phyloP scores from a whole-genome alignment of 495 filamentous ascomycete genomes.

The Cercophora samala region DNA sequence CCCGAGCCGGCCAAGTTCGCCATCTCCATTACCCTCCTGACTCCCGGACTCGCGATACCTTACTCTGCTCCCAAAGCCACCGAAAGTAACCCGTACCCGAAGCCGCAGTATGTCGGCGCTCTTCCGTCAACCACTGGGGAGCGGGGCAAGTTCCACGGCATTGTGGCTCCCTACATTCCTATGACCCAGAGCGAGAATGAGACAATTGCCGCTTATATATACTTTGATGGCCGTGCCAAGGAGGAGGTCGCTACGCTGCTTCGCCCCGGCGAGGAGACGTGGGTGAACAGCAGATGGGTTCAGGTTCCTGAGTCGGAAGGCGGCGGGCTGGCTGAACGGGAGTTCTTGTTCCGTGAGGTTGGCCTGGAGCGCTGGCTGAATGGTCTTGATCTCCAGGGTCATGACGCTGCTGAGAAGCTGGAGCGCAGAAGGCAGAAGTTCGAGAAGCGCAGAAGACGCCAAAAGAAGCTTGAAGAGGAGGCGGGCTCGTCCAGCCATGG shows the following conservation, averaged over 20 bases:
- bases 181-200: conserved; percentile 87
- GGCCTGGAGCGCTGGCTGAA: conserved; percentile 95
- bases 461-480: conserved; percentile 50
- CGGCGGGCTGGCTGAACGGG: conserved; percentile 89
- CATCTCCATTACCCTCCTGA: conserved; percentile 92
- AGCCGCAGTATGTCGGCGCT: conserved; percentile 72
- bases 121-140: conserved; percentile 49
- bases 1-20: conserved; percentile 93
- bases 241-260: conserved; percentile 96
- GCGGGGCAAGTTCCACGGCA: conserved; percentile 46
- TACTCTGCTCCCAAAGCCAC: conserved; percentile 82
- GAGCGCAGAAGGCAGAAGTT: conserved; percentile 83
- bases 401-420: conserved; percentile 79
- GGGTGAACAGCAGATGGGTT: conserved; percentile 98
- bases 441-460: conserved; percentile 75
- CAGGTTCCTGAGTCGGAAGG: conserved; percentile 87
- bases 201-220: conserved; percentile 97
- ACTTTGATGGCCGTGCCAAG: conserved; percentile 93
- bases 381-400: conserved; percentile 85
- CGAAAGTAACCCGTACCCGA: conserved; percentile 65
- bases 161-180: conserved; percentile 81
- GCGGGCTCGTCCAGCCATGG: conserved; percentile 43
- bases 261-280: conserved; percentile 92
- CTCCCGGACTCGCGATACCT: conserved; percentile 79
- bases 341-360: conserved; percentile 97